Percentiles rank a stretch among this genome's conserved stretches.
These are phyloP conservation scores for grape (Vitis vinifera) DNA, from an alignment of 164 flowering plant species.

Conservation along the genomic window ASM3070453v1 NC_081807.1:4699001-4699500, in stretches of 20 bases:
- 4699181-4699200: constrained; percentile 44
- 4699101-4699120: constrained; percentile 51
- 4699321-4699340: constrained; percentile 19
- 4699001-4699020: too few species aligned
- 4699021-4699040: too few species aligned
- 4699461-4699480: constrained; percentile 31
- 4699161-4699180: constrained; percentile 41
- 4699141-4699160: constrained; percentile 34
- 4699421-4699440: not conserved
- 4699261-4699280: constrained; percentile 48
- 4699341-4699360: constrained; percentile 41
- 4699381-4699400: not conserved
- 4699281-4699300: constrained; percentile 22
- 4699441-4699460: constrained; percentile 21
- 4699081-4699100: constrained; percentile 55
- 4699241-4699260: constrained; percentile 67
- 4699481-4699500: constrained; percentile 33
- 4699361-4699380: constrained; percentile 38
- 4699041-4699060: too few species aligned
- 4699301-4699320: constrained; percentile 32
- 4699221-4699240: constrained; percentile 50
- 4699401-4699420: too few species aligned
- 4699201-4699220: constrained; percentile 35
- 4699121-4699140: constrained; percentile 16
- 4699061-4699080: constrained; percentile 23